Evolutionary conservation across 1,284 basidiomycete genomes (phyloP).

Genomic region (Stygiomarasmius scandens): DNA sequence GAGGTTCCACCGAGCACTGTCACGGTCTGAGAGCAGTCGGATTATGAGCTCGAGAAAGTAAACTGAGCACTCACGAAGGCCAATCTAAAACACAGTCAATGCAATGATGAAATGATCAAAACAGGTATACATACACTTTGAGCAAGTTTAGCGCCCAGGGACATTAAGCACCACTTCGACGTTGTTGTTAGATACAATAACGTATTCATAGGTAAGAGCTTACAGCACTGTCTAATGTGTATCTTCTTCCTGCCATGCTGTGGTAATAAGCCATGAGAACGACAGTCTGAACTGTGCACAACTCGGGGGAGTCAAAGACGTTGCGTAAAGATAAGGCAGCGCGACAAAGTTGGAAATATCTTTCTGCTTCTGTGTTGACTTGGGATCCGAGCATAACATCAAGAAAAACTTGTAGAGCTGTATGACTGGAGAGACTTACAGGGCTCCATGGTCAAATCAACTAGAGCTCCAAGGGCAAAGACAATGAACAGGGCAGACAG

Average conservation of each 20-base stretch:
- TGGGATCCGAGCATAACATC: slow-evolving; percentile 1
- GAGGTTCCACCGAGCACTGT: slow-evolving; percentile 61
- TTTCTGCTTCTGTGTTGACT: slow-evolving; percentile 61
- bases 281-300: slow-evolving; percentile 63
- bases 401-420: neutral
- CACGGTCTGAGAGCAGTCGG: slow-evolving; percentile 50
- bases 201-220: slow-evolving; percentile 10
- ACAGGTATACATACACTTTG: slow-evolving; percentile 50
- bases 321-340: slow-evolving; percentile 60
- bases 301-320: slow-evolving; percentile 63
- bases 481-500: slow-evolving; percentile 60
- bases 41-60: neutral
- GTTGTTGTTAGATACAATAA: slow-evolving; percentile 1
- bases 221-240: slow-evolving; percentile 53
- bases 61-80: slow-evolving; percentile 48
- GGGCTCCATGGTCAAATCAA: slow-evolving; percentile 64
- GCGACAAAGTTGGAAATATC: slow-evolving; percentile 59
- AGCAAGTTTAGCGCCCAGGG: slow-evolving; percentile 55
- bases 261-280: slow-evolving; percentile 58
- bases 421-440: slow-evolving; percentile 33
- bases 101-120: neutral
- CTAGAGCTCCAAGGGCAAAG: slow-evolving; percentile 61
- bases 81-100: slow-evolving; percentile 42
- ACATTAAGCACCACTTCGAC: slow-evolving; percentile 48
- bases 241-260: slow-evolving; percentile 51